These are phyloP conservation scores for Prunus mira DNA, from an alignment of 306 rosid genomes.

Conservation along the genomic window DNA sequence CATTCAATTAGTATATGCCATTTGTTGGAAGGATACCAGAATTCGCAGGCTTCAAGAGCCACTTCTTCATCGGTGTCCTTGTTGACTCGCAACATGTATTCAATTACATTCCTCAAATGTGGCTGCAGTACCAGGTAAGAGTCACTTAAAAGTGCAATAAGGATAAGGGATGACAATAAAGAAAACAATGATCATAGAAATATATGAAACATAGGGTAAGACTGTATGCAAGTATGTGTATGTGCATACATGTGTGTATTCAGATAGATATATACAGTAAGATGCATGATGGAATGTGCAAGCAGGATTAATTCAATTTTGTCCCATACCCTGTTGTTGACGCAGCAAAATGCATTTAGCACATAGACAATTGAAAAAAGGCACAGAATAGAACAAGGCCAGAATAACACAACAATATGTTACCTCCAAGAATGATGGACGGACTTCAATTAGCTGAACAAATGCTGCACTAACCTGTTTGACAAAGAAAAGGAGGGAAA, in stretches of 20 bases:
- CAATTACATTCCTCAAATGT: slow-evolving; percentile 77
- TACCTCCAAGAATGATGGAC: slow-evolving; percentile 91
- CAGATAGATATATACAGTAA: not conserved
- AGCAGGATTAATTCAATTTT: not conserved
- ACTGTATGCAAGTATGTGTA: not conserved
- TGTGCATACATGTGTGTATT: not conserved
- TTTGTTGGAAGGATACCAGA: slow-evolving; percentile 60
- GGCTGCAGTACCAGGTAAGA: slow-evolving; percentile 59
- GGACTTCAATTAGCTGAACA: slow-evolving; percentile 96
- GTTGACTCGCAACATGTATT: slow-evolving; percentile 97
- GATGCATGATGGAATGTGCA: not conserved
- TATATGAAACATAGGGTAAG: slow-evolving; percentile 8
- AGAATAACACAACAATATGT: slow-evolving; percentile 22
- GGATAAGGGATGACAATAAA: not conserved
- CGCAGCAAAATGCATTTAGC: not conserved
- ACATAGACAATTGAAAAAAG: not conserved
- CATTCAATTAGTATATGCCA: slow-evolving; percentile 3
- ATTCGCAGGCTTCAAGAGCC: slow-evolving; percentile 98
- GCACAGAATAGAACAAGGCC: not conserved
- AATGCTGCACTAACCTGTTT: slow-evolving; percentile 93
- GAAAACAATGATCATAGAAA: slow-evolving; percentile 6
- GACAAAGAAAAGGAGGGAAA: slow-evolving; percentile 16
- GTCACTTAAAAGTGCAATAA: slow-evolving; percentile 26
- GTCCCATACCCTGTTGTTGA: not conserved
- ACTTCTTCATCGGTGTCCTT: slow-evolving; percentile 93